Percentiles rank a stretch among this genome's conserved stretches.
Evolutionary conservation across 495 filamentous ascomycete genomes (phyloP).

Genomic region (Penicillium crystallinum): DNA sequence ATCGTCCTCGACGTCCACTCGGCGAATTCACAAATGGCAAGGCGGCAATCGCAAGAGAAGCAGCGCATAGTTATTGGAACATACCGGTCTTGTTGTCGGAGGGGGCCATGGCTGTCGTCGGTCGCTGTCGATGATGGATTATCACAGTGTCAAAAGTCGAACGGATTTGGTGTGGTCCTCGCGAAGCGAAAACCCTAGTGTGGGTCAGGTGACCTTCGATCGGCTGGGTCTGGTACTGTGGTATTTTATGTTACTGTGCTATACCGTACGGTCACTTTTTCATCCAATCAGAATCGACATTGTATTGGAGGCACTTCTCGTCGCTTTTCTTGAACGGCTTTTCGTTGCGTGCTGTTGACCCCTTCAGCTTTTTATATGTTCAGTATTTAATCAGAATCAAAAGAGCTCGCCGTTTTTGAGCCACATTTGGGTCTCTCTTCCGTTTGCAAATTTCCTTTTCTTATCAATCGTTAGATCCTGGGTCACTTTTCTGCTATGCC

Average conservation of each 20-base stretch:
- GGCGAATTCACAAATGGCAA: constrained; percentile 22
- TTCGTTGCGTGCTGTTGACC: not conserved
- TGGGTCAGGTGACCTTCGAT: constrained; percentile 44
- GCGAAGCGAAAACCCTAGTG: constrained; percentile 48
- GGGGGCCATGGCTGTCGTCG: constrained; percentile 65
- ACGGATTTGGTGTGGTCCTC: constrained; percentile 39
- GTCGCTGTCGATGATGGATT: constrained; percentile 45
- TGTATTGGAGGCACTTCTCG: not conserved
- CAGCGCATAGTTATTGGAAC: constrained; percentile 19
- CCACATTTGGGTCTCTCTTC: too few species aligned
- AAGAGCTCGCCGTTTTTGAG: too few species aligned
- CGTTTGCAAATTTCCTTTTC: too few species aligned
- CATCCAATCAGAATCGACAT: constrained; percentile 3
- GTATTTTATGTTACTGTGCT: constrained; percentile 2
- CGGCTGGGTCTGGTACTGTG: constrained; percentile 12
- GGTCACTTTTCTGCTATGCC: too few species aligned
- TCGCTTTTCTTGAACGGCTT: constrained; percentile 1
- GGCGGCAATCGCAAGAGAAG: constrained; percentile 7
- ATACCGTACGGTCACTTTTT: not conserved
- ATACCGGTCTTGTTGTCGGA: constrained; percentile 69
- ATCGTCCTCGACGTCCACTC: constrained; percentile 25
- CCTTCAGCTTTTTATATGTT: not conserved
- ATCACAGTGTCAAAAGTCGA: constrained; percentile 40
- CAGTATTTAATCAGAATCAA: too few species aligned
- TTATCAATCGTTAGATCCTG: too few species aligned